Conservation (phyloP, 2,329 filamentous ascomycete species). For the Aureobasidium lini region DNA sequence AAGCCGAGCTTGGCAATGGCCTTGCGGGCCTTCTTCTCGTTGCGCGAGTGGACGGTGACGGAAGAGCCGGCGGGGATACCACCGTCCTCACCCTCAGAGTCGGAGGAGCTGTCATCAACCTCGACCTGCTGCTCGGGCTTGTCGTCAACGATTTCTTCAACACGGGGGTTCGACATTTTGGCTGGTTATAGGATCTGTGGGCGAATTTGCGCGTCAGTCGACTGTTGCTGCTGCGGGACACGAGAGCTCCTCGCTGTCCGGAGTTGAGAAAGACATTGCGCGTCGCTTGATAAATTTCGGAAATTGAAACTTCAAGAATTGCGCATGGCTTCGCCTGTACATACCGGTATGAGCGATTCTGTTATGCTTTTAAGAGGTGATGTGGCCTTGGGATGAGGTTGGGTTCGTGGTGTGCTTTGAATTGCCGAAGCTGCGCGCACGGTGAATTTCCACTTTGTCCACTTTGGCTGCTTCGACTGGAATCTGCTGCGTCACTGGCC, state of each 20-base stretch:
- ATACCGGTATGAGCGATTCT: constrained; percentile 2
- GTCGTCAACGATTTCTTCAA: constrained; percentile 94
- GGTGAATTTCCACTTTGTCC: not conserved
- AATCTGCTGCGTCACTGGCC: constrained; percentile 1
- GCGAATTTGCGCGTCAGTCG: constrained; percentile 8
- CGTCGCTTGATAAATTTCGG: not conserved
- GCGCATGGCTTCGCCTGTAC: constrained; percentile 11
- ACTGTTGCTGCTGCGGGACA: not conserved
- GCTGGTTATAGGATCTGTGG: constrained; percentile 18
- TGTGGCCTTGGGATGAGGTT: constrained; percentile 5
- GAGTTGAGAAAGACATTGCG: not conserved
- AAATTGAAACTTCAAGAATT: not conserved
- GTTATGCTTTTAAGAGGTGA: not conserved
- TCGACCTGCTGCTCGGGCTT: constrained; percentile 71
- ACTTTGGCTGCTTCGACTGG: not conserved
- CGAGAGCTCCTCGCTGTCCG: not conserved
- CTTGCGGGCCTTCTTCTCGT: constrained; percentile 99
- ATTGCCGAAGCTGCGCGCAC: constrained; percentile 10
- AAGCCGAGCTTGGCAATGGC: constrained; percentile 97
- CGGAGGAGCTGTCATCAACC: constrained; percentile 65
- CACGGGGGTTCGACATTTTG: constrained; percentile 93
- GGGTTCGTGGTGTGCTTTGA: not conserved
- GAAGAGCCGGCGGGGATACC: constrained; percentile 75
- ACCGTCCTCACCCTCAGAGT: constrained; percentile 64
- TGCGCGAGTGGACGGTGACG: constrained; percentile 91